Percentiles rank a stretch among this genome's conserved stretches.
Evolutionary conservation across 306 rosid species (phyloP).

Genomic region (Cicer bijugum): DNA sequence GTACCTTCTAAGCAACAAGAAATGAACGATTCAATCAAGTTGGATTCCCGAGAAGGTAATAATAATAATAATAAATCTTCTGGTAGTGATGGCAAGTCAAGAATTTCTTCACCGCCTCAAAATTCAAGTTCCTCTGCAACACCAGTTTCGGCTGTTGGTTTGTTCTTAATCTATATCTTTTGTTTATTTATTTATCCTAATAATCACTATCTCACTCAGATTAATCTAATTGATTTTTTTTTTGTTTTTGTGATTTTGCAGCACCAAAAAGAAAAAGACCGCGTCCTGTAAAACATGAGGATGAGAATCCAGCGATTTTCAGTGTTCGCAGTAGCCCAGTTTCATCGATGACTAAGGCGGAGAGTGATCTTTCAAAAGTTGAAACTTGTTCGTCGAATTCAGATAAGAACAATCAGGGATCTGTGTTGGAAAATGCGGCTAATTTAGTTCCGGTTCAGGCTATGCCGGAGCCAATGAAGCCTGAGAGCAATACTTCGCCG

Average conservation of each 20-base stretch:
- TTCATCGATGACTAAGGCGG: slow-evolving; percentile 50
- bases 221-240: slow-evolving; percentile 11
- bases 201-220: background rate
- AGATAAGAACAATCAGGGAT: slow-evolving; percentile 61
- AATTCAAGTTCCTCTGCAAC: slow-evolving; percentile 61
- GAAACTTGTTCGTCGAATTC: slow-evolving; percentile 56
- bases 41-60: slow-evolving; percentile 49
- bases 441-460: slow-evolving; percentile 45
- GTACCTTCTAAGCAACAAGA: slow-evolving; percentile 83
- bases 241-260: slow-evolving; percentile 30
- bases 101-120: slow-evolving; percentile 81
- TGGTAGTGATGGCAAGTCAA: slow-evolving; percentile 61
- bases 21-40: slow-evolving; percentile 59
- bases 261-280: slow-evolving; percentile 96
- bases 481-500: slow-evolving; percentile 50
- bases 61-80: slow-evolving; percentile 51
- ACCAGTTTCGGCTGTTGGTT: slow-evolving; percentile 71
- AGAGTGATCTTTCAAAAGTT: slow-evolving; percentile 54
- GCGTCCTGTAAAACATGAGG: slow-evolving; percentile 74
- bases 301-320: slow-evolving; percentile 54
- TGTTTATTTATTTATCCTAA: background rate
- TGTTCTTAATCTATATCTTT: slow-evolving; percentile 34
- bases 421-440: slow-evolving; percentile 57
- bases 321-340: slow-evolving; percentile 59
- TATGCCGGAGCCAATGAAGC: slow-evolving; percentile 53